phyloP scores from a whole-genome alignment of 2,329 filamentous ascomycete species.

The Paraphoma sp. region DNA sequence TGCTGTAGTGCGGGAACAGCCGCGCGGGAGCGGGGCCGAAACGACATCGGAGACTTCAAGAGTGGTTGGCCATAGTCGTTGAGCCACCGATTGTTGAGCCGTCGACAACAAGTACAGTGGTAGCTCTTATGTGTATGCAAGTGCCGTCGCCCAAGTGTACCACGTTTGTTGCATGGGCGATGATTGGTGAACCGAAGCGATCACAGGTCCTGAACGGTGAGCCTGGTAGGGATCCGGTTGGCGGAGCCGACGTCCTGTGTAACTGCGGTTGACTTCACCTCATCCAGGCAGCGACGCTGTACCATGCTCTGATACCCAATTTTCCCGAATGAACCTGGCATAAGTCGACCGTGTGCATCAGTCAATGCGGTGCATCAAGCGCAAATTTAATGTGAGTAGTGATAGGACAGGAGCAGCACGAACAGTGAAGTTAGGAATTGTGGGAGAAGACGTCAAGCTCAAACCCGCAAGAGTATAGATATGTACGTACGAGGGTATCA shows the following conservation, averaged over 20 bases:
- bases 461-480: not conserved
- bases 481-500: slow-evolving; percentile 27
- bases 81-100: too few relatives aligned
- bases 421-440: too few relatives aligned
- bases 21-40: not conserved
- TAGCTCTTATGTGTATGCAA: not conserved
- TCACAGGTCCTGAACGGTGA: not conserved
- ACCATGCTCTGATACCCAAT: not conserved
- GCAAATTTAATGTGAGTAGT: not conserved
- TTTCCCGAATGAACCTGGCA: too few relatives aligned
- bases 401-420: too few relatives aligned
- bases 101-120: not conserved
- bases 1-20: not conserved
- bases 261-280: not conserved
- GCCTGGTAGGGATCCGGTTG: not conserved
- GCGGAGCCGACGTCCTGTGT: not conserved
- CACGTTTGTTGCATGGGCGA: not conserved
- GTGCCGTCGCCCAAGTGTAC: not conserved
- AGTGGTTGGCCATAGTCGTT: not conserved
- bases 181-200: not conserved
- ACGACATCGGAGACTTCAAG: not conserved
- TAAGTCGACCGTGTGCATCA: too few relatives aligned
- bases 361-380: not conserved
- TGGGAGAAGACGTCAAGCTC: not conserved
- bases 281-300: not conserved